phyloP scores from a whole-genome alignment of 1,139 yeast species.

The Candida pseudoviswanathii region DNA sequence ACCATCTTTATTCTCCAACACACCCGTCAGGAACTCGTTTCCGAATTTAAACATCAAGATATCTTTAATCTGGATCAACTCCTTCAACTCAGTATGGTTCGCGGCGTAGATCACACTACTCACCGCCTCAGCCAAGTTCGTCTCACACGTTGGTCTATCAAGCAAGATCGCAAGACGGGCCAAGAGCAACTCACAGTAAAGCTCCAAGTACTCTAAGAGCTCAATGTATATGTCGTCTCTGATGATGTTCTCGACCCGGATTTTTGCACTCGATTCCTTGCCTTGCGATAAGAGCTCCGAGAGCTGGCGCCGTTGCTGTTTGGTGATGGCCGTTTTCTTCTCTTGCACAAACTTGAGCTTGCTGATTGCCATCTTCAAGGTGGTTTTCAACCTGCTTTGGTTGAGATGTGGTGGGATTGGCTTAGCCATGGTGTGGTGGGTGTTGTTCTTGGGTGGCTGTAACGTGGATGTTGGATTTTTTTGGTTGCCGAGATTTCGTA shows the following conservation, averaged over 20 bases:
- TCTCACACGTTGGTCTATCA: constrained; percentile 52
- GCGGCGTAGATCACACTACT: constrained; percentile 71
- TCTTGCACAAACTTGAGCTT: constrained; percentile 80
- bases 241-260: constrained; percentile 82
- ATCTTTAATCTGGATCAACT: constrained; percentile 63
- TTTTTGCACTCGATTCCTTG: constrained; percentile 81
- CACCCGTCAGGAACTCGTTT: constrained; percentile 57
- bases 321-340: constrained; percentile 78
- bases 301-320: constrained; percentile 74
- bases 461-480: not conserved
- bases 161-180: constrained; percentile 70
- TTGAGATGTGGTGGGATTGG: constrained; percentile 33
- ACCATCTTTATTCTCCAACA: constrained; percentile 56
- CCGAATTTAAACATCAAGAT: constrained; percentile 67
- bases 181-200: constrained; percentile 79
- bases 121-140: constrained; percentile 74
- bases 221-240: constrained; percentile 85
- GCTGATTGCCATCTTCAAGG: constrained; percentile 79
- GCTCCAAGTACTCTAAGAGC: constrained; percentile 74
- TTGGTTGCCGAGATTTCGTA: no score
- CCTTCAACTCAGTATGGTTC: constrained; percentile 75
- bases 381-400: constrained; percentile 59
- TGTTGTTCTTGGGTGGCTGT: not conserved
- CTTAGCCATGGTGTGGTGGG: constrained; percentile 5
- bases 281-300: constrained; percentile 73